A percentile compares a stretch with the other conserved stretches of the same genome.
These are phyloP conservation scores for Polytrichum formosum DNA, from an alignment of 225 moss, liverwort and hornwort species.

Conservation along the genomic window DNA sequence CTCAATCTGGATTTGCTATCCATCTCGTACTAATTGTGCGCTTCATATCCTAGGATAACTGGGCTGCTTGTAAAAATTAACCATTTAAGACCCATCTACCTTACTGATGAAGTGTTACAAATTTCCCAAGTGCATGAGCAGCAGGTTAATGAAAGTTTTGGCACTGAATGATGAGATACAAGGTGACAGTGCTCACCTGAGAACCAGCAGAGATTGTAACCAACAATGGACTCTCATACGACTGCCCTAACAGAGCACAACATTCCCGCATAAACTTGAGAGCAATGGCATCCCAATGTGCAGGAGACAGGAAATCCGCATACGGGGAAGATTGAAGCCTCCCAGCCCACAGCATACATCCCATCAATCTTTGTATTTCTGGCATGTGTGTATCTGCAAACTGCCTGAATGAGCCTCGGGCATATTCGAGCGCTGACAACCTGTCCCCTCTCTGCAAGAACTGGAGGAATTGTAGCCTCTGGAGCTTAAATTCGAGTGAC, in stretches of 20 bases:
- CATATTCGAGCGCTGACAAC: conserved; percentile 71
- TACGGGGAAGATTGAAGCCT: conserved; percentile 78
- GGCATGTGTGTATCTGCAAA: conserved; percentile 70
- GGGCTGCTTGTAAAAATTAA: background rate
- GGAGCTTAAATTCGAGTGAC: conserved; percentile 70
- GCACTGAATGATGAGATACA: background rate
- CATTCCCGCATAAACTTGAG: conserved; percentile 80
- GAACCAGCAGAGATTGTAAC: conserved; percentile 83
- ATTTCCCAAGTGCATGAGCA: background rate
- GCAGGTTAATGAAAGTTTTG: background rate
- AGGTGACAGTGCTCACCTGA: conserved; percentile 26
- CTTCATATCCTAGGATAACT: background rate
- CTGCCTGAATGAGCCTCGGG: conserved; percentile 63
- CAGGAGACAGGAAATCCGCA: conserved; percentile 64
- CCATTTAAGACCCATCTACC: background rate
- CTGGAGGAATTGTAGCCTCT: conserved; percentile 85
- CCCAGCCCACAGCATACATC: conserved; percentile 84
- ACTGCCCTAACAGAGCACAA: conserved; percentile 80
- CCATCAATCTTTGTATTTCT: conserved; percentile 90
- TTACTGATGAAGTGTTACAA: background rate
- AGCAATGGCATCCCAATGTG: conserved; percentile 76
- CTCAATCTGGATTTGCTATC: too few relatives aligned
- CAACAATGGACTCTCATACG: conserved; percentile 80
- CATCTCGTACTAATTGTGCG: background rate
- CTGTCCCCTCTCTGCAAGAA: conserved; percentile 69